Conservation (phyloP, 768 basidiomycete genomes). For the Boletus pseudopeckii region DNA sequence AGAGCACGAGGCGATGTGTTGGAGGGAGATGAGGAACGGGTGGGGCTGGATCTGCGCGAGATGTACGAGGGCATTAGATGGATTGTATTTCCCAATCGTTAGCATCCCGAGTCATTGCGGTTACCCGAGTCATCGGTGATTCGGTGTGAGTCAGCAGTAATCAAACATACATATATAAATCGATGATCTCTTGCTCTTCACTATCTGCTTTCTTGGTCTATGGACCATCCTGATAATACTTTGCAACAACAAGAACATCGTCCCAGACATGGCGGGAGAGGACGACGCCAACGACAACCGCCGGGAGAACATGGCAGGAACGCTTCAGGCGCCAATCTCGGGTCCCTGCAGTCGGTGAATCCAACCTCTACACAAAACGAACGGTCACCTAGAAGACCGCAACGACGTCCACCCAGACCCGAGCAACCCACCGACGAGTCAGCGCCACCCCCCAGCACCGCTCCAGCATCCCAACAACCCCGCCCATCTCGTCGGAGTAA, state of each 20-base stretch:
- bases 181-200: background rate
- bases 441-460: background rate
- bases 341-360: background rate
- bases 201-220: background rate
- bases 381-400: background rate
- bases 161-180: background rate
- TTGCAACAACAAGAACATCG: background rate
- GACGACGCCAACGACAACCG: conserved; percentile 1
- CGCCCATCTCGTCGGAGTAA: conserved; percentile 32
- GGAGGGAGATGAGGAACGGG: conserved; percentile 14
- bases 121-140: background rate
- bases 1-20: conserved; percentile 15
- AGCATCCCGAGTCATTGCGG: conserved; percentile 10
- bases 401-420: background rate
- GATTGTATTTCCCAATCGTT: conserved; percentile 47
- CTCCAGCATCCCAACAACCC: background rate
- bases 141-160: conserved; percentile 10
- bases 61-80: conserved; percentile 48
- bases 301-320: background rate
- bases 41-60: conserved; percentile 16
- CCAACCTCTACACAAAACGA: background rate
- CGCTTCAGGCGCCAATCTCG: background rate
- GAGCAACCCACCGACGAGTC: background rate
- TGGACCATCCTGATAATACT: conserved; percentile 9
- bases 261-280: background rate